Percentiles rank a stretch among this genome's conserved stretches.
These are phyloP conservation scores for Elsinoe fawcettii DNA, from an alignment of 2,329 filamentous ascomycete species.

Conservation along the genomic window DNA sequence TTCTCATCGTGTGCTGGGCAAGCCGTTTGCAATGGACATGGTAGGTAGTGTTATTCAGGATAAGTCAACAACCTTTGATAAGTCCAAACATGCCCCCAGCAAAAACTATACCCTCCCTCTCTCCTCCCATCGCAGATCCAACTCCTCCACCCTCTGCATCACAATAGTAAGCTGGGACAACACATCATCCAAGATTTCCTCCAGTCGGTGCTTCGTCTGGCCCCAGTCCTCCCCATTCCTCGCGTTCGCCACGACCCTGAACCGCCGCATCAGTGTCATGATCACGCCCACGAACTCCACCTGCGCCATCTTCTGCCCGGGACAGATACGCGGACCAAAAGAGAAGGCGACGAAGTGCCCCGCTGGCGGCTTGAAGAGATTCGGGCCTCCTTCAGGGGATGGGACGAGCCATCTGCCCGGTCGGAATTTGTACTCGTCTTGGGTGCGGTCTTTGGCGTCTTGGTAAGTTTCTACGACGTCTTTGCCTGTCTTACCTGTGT, in stretches of 20 bases:
- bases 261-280: constrained; percentile 32
- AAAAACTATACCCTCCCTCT: background rate
- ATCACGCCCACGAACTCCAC: constrained; percentile 47
- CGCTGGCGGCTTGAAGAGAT: constrained; percentile 29
- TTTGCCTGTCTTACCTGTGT: constrained; percentile 21
- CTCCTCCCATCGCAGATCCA: constrained; percentile 3
- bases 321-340: constrained; percentile 43
- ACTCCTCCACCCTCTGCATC: background rate
- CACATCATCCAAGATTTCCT: background rate
- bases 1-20: too few species aligned
- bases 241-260: background rate
- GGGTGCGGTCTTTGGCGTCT: constrained; percentile 16
- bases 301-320: constrained; percentile 49
- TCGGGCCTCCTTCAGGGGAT: constrained; percentile 17
- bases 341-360: constrained; percentile 41
- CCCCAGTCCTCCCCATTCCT: background rate
- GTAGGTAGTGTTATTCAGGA: too few species aligned
- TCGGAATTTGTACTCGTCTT: constrained; percentile 32
- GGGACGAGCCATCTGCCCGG: constrained; percentile 36
- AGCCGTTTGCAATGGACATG: too few species aligned
- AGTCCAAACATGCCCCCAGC: too few species aligned
- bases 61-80: too few species aligned
- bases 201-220: background rate
- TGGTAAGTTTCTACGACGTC: constrained; percentile 11
- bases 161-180: background rate